Conservation (phyloP, 2,329 filamentous ascomycete species). For the Cyclaneusma minus region DNA sequence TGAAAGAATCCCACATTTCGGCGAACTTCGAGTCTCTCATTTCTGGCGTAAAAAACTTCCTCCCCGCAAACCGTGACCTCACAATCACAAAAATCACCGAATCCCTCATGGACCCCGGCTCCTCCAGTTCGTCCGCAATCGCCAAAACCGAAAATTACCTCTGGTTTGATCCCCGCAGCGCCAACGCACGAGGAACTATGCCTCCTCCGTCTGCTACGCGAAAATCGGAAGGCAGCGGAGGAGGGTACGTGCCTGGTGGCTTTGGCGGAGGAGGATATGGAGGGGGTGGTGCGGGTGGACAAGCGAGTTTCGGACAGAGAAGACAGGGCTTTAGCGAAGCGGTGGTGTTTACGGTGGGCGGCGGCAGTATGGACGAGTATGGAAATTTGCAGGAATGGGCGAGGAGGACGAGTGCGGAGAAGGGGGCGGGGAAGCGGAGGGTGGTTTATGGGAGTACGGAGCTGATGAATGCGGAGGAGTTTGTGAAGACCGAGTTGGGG, state of each 20-base stretch:
- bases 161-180: conserved; percentile 90
- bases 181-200: conserved; percentile 84
- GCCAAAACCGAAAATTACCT: conserved; percentile 93
- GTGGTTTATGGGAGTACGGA: conserved; percentile 94
- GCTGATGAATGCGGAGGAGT: conserved; percentile 52
- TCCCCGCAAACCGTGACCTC: conserved; percentile 89
- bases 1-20: conserved; percentile 76
- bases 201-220: conserved; percentile 57
- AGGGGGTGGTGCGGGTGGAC: conserved; percentile 41
- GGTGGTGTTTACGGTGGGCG: conserved; percentile 87
- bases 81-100: conserved; percentile 97
- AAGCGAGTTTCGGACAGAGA: conserved; percentile 79
- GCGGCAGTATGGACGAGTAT: conserved; percentile 97
- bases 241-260: conserved; percentile 24
- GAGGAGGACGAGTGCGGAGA: conserved; percentile 46
- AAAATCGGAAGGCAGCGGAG: conserved; percentile 25
- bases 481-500: conserved; percentile 48
- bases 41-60: conserved; percentile 91
- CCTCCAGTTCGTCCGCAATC: conserved; percentile 80
- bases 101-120: conserved; percentile 89
- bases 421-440: conserved; percentile 53
- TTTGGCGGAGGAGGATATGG: conserved; percentile 30
- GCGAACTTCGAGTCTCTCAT: conserved; percentile 89
- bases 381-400: conserved; percentile 97
- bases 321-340: conserved; percentile 81